A percentile compares a stretch with the other conserved stretches of the same genome.
Evolutionary conservation across 148 eudicot species (phyloP).

Genomic region (Fagopyrum tataricum): DNA sequence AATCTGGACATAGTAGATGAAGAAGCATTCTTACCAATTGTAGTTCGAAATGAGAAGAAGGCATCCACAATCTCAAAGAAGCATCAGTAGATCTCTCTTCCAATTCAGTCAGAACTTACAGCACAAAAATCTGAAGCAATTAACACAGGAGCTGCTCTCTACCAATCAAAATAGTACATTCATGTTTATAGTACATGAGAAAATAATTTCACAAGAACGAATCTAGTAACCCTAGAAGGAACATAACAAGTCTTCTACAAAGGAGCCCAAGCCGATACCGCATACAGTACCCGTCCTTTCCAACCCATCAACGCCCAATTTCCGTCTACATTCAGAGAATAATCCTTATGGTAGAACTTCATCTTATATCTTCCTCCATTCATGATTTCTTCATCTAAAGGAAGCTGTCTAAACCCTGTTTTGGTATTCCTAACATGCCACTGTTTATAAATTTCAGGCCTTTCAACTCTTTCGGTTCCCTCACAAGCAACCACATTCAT

Average conservation of each 20-base stretch:
- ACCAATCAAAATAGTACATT: neutral
- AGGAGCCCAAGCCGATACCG: conserved; percentile 54
- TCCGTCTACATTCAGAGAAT: conserved; percentile 38
- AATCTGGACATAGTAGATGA: too few species aligned
- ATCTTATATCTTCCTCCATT: conserved; percentile 27
- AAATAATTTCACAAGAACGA: neutral
- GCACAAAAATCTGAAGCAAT: too few species aligned
- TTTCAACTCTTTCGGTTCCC: conserved; percentile 33
- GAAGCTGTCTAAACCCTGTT: conserved; percentile 44
- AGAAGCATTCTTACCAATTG: too few species aligned
- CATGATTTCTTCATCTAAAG: conserved; percentile 30
- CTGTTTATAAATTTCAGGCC: conserved; percentile 43
- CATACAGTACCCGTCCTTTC: conserved; percentile 57
- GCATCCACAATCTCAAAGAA: too few species aligned
- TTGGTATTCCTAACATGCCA: conserved; percentile 33
- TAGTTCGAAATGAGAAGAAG: too few species aligned
- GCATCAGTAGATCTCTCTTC: too few species aligned
- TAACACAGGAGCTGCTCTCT: neutral
- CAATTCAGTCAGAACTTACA: too few species aligned
- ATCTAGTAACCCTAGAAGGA: neutral
- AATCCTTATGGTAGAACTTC: conserved; percentile 43
- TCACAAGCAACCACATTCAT: conserved; percentile 49
- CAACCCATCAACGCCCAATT: conserved; percentile 68
- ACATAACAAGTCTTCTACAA: neutral
- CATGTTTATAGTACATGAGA: neutral